These are phyloP conservation scores for Inga laurina DNA, from an alignment of 306 rosid species.

Conservation along the genomic window DNA sequence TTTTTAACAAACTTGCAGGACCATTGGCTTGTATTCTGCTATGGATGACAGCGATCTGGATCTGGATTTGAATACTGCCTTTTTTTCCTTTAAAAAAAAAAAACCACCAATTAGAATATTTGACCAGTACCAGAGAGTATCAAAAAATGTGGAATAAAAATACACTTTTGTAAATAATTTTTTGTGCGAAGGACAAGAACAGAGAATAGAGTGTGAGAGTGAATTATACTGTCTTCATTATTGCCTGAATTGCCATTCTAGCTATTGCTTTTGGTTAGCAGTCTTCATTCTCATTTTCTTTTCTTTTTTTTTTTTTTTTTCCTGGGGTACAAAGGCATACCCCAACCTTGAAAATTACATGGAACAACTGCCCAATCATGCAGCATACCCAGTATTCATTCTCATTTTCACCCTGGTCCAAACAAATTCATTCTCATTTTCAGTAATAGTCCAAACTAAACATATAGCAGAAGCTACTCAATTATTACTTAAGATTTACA, in stretches of 20 bases:
- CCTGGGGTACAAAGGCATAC: no score
- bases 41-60: conserved; percentile 36
- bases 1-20: conserved; percentile 41
- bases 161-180: conserved; percentile 31
- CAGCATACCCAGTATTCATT: no score
- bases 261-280: background rate
- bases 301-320: background rate
- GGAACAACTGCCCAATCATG: no score
- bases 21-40: conserved; percentile 36
- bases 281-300: background rate
- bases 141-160: background rate
- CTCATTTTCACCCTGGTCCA: no score
- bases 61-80: background rate
- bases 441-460: background rate
- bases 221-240: background rate
- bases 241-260: background rate
- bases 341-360: no score
- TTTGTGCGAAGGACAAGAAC: conserved; percentile 19
- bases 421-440: background rate
- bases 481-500: background rate
- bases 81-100: no score
- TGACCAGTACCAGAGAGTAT: background rate
- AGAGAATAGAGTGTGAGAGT: background rate
- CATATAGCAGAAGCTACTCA: background rate
- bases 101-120: background rate